Conservation (phyloP, 129 eudicot genomes). For the Artemisia argyi region DNA sequence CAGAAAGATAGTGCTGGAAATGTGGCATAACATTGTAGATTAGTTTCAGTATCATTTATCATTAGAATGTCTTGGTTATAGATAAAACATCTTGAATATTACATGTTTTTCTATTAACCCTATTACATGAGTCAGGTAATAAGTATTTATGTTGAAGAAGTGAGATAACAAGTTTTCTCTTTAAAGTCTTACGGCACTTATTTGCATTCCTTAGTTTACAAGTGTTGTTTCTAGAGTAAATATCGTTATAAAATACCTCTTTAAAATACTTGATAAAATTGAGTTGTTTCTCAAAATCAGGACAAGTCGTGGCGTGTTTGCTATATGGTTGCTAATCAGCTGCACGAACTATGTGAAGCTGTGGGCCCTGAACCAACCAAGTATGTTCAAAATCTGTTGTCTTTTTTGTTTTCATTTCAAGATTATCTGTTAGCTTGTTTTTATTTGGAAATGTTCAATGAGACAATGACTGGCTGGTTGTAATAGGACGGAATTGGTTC, state of each 20-base stretch:
- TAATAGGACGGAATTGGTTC: not conserved
- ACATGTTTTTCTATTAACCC: not conserved
- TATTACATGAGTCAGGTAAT: not conserved
- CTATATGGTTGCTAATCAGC: constrained; percentile 95
- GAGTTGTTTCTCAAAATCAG: constrained; percentile 36
- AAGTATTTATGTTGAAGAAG: not conserved
- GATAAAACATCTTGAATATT: no score
- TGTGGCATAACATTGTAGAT: no score
- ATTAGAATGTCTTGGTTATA: no score
- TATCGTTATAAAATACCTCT: not conserved
- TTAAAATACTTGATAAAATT: constrained; percentile 7
- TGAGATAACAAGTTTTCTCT: not conserved
- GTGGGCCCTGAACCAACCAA: constrained; percentile 96
- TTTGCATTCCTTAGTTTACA: not conserved
- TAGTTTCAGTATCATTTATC: no score
- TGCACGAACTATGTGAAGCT: constrained; percentile 95
- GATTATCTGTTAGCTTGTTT: no score
- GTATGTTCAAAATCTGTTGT: constrained; percentile 32
- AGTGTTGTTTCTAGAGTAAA: not conserved
- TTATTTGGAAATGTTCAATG: no score
- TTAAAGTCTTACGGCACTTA: not conserved
- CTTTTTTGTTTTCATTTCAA: no score
- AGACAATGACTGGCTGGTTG: no score
- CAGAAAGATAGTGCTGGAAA: no score
- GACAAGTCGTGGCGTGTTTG: constrained; percentile 99